These are phyloP conservation scores for Urostyla sp. DNA, from an alignment of 73 alveolate genomes.

Conservation along the genomic window DNA sequence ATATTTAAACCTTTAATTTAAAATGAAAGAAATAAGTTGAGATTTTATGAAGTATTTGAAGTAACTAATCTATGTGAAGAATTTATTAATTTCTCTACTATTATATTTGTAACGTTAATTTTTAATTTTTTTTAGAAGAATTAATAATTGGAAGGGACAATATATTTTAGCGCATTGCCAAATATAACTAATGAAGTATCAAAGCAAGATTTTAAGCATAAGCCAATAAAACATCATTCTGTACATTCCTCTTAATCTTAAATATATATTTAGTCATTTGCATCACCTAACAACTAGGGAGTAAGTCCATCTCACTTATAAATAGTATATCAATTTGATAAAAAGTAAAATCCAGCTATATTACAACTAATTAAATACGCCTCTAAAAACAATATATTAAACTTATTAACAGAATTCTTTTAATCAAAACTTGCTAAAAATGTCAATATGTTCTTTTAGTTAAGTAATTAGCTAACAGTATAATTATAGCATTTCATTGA, in stretches of 20 bases:
- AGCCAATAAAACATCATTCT: no score
- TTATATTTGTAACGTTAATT: no score
- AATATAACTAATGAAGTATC: no score
- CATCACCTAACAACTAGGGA: no score
- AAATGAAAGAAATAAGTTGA: neutral
- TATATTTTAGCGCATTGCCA: no score
- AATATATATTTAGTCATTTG: no score
- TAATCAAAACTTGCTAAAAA: slow-evolving; percentile 7
- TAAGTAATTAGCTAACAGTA: neutral
- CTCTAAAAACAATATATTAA: slow-evolving; percentile 14
- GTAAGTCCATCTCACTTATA: no score
- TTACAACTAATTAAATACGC: neutral
- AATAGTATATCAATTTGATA: no score
- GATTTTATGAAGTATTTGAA: slow-evolving; percentile 24
- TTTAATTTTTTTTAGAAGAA: no score
- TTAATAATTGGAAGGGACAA: no score
- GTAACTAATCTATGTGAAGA: slow-evolving; percentile 1
- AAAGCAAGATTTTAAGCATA: no score
- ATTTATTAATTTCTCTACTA: slow-evolving; percentile 6
- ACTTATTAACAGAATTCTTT: neutral
- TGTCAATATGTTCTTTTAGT: neutral
- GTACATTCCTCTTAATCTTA: no score
- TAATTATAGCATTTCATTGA: neutral
- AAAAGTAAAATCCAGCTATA: slow-evolving; percentile 13
- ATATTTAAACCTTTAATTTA: slow-evolving; percentile 5